These are phyloP conservation scores for Phaseolus lunatus DNA, from an alignment of 306 rosid genomes.

Conservation along the genomic window DNA sequence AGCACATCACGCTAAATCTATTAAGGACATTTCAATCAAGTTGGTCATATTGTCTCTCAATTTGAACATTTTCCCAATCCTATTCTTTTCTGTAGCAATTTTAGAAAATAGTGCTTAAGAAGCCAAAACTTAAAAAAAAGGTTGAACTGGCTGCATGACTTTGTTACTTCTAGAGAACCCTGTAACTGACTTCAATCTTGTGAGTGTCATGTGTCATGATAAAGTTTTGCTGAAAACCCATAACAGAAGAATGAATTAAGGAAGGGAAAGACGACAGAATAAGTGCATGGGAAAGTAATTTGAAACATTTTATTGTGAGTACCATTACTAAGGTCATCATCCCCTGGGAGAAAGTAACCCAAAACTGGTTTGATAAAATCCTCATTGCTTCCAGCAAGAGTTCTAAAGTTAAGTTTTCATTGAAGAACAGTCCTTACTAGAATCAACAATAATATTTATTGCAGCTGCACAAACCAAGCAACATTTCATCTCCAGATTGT, in stretches of 20 bases:
- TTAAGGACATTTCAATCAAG: conserved; percentile 36
- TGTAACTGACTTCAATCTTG: conserved; percentile 3
- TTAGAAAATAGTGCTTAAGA: conserved; percentile 17
- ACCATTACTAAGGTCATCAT: conserved; percentile 30
- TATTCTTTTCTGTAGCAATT: conserved; percentile 5
- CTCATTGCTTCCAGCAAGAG: background rate
- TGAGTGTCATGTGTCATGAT: background rate
- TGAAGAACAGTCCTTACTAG: background rate
- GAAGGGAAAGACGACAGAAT: background rate
- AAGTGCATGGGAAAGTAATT: conserved; percentile 5
- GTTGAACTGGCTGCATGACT: conserved; percentile 5
- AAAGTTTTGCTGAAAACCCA: background rate
- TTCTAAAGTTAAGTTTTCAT: too few species aligned
- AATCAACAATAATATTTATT: background rate
- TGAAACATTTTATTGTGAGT: background rate
- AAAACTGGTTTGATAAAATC: conserved; percentile 15
- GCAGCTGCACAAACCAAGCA: conserved; percentile 11
- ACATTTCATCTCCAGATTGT: background rate
- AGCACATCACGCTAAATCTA: conserved; percentile 34
- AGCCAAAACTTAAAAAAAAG: conserved; percentile 17
- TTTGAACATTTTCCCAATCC: conserved; percentile 31
- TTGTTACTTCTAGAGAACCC: conserved; percentile 16
- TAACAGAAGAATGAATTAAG: background rate
- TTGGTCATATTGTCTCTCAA: conserved; percentile 31
- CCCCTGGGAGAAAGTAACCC: background rate